Base-by-base conservation (phyloP, 495 filamentous ascomycete genomes). In the Xylaria nigripes region DNA sequence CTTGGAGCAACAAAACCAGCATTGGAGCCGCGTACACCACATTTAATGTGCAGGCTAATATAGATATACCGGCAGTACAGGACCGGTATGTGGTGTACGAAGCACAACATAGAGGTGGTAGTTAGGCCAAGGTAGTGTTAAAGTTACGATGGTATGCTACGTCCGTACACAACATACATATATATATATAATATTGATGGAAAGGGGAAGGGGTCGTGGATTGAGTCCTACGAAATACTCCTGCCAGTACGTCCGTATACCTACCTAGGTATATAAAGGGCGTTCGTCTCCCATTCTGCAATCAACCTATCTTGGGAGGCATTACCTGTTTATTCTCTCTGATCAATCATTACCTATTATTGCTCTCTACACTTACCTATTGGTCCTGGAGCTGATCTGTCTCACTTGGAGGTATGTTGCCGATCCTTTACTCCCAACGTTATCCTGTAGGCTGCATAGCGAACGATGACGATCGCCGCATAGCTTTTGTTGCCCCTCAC, bases 321-420 rank as follows among this genome's bases (percentile, higher is more conserved):
- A 36, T 36, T n/a, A n/a, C n/a, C n/a, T n/a, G n/a, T n/a, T 29
- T 29, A 29, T 29, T 29, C 27, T 29, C 27, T n/a, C n/a, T n/a
- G n/a, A n/a, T n/a, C n/a, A n/a, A n/a, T n/a, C n/a, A n/a, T n/a
- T n/a, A n/a, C n/a, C n/a, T n/a, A n/a, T n/a, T 40, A 4, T 3
- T 40, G 5, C 36, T 40, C 36, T 40, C 15, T 40, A 40, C 36
- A 16, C 4, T 16, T 18, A 9, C 15, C 16, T 18, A 40, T 3
- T 19, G 5, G 32, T 40, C 36, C 36, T 3, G 16, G 15, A 40
- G 36, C 36, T 18, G n/a, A n/a, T 47, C 32, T 38, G 19, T 47
- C 24, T 32, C 50, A 45, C 22, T 54, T 38, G 15, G 18, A 54
- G 51, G 51, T 54, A 54, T 16, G 44, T 48, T 42, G 51, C 34